These are phyloP conservation scores for Pythium rishiriense DNA, from an alignment of 352 stramenopile species.

Conservation along the genomic window DNA sequence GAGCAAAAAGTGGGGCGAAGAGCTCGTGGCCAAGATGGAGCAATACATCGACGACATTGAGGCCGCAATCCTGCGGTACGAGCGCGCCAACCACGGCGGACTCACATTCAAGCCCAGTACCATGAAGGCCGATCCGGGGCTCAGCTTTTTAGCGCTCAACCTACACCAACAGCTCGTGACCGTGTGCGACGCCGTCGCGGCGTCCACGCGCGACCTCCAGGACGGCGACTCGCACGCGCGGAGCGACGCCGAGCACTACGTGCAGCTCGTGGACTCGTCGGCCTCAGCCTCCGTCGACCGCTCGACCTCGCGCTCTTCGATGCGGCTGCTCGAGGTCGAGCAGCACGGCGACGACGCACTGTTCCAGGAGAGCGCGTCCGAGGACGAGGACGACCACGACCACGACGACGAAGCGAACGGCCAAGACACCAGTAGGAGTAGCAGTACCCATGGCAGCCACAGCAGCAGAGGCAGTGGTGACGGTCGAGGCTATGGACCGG, in stretches of 20 bases:
- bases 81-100: constrained; percentile 58
- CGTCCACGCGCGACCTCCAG: constrained; percentile 26
- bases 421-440: too few relatives aligned
- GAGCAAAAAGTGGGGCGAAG: constrained; percentile 77
- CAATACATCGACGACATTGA: constrained; percentile 82
- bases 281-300: not conserved
- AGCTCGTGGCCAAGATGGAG: constrained; percentile 76
- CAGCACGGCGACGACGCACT: constrained; percentile 4
- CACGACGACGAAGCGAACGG: constrained; percentile 18
- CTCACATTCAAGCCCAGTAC: constrained; percentile 87
- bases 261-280: constrained; percentile 29
- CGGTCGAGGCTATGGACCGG: too few relatives aligned
- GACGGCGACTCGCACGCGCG: not conserved
- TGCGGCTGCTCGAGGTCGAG: constrained; percentile 21
- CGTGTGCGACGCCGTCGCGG: constrained; percentile 66
- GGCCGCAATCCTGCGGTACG: constrained; percentile 74
- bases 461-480: too few relatives aligned
- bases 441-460: too few relatives aligned
- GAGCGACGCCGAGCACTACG: constrained; percentile 19
- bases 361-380: constrained; percentile 23
- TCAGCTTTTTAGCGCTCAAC: constrained; percentile 83
- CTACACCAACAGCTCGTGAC: constrained; percentile 84
- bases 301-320: constrained; percentile 4
- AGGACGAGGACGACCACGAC: constrained; percentile 31
- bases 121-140: constrained; percentile 79